A percentile compares a stretch with the other conserved stretches of the same genome.
phyloP scores from a whole-genome alignment of 352 stramenopile genomes.

The Phytophthora kernoviae region DNA sequence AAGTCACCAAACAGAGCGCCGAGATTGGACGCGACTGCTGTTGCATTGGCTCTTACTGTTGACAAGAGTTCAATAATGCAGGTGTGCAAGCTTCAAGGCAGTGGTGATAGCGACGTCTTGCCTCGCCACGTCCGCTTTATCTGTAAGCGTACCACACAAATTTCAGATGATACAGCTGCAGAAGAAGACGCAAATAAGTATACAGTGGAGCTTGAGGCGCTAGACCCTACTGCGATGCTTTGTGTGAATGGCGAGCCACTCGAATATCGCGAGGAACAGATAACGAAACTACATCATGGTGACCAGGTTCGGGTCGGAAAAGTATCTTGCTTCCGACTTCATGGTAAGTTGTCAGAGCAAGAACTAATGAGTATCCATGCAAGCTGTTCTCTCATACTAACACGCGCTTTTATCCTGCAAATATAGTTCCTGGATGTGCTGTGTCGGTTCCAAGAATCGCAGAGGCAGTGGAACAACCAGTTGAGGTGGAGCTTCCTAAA shows the following conservation, averaged over 20 bases:
- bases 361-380: too few species aligned
- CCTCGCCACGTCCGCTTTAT: slow-evolving; percentile 36
- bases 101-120: slow-evolving; percentile 25
- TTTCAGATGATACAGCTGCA: background rate
- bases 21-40: slow-evolving; percentile 11
- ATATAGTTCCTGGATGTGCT: slow-evolving; percentile 27
- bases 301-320: slow-evolving; percentile 53
- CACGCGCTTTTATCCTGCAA: background rate
- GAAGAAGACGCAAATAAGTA: slow-evolving; percentile 21
- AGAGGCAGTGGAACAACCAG: slow-evolving; percentile 29
- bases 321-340: slow-evolving; percentile 48
- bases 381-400: too few species aligned
- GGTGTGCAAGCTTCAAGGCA: slow-evolving; percentile 33
- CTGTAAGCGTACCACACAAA: slow-evolving; percentile 27
- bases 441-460: slow-evolving; percentile 24
- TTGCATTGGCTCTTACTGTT: slow-evolving; percentile 16
- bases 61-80: slow-evolving; percentile 35
- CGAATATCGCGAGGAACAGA: slow-evolving; percentile 9
- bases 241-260: slow-evolving; percentile 44
- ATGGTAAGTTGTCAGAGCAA: slow-evolving; percentile 31
- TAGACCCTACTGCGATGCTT: slow-evolving; percentile 40
- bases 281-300: slow-evolving; percentile 44
- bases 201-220: slow-evolving; percentile 39
- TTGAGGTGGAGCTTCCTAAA: slow-evolving; percentile 25
- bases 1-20: slow-evolving; percentile 10